These are phyloP conservation scores for Populus alba DNA, from an alignment of 345 rosid genomes.

Conservation along the genomic window DNA sequence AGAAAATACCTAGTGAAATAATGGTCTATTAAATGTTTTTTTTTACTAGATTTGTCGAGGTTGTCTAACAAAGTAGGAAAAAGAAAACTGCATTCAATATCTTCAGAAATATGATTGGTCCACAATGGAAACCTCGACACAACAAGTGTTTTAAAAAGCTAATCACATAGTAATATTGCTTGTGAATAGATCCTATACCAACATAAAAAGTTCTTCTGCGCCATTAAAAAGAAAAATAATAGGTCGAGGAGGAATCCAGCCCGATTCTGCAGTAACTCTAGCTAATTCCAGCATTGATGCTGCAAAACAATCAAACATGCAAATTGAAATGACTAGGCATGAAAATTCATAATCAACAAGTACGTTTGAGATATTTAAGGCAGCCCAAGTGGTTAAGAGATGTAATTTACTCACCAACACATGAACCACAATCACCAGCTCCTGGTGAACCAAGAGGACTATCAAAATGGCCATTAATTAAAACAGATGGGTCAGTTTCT, in stretches of 20 bases:
- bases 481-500: constrained; percentile 70
- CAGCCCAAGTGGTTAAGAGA: background rate
- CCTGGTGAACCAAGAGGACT: constrained; percentile 91
- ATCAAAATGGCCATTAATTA: constrained; percentile 94
- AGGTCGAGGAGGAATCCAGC: constrained; percentile 83
- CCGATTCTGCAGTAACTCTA: constrained; percentile 74
- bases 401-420: constrained; percentile 65
- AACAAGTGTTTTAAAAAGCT: background rate
- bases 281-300: constrained; percentile 90
- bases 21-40: constrained; percentile 12
- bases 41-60: constrained; percentile 2
- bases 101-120: background rate
- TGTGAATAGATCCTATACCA: constrained; percentile 42
- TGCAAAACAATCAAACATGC: constrained; percentile 36
- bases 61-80: background rate
- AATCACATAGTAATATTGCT: background rate
- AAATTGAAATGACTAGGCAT: constrained; percentile 7
- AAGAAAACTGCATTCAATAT: background rate
- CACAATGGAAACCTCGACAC: background rate
- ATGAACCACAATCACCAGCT: constrained; percentile 96
- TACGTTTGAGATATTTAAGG: constrained; percentile 2
- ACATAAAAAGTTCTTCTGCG: constrained; percentile 89
- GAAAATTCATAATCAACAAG: background rate
- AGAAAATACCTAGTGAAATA: constrained; percentile 3
- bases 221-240: constrained; percentile 91